Evolutionary conservation across 495 filamentous ascomycete species (phyloP), one percentile per base, ranked within the genome.

Genomic region (Aspergillus saccharolyticus): DNA sequence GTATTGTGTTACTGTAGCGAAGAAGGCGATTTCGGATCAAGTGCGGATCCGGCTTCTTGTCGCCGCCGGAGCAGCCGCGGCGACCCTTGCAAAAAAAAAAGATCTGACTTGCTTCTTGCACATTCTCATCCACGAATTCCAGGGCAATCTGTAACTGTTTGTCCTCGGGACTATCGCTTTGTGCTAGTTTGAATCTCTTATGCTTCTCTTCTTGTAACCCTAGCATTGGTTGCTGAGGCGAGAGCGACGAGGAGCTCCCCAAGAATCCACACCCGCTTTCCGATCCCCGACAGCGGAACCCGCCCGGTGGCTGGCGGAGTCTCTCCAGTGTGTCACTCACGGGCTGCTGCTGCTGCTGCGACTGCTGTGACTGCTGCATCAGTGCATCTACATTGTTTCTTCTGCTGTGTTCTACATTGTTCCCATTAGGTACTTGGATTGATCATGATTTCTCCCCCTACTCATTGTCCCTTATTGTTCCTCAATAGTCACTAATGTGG

Each of bases 21-120:
- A 39, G 33, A 12, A 39, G 33, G 33, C 22, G 46, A 49, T 63
- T 57, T 68, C 65, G 63, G 59, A 59, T 58, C 61, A 63, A 61
- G 46, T 57, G 52, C 60, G 56, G 42, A 60, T 58, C 62, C 65
- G 65, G 56, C 21, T 57, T 59, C 63, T 68, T 63, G 61, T 67
- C 65, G 58, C 59, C 42, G 46, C 33, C 33, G 33, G 33, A 39
- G 48, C 61, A 63, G 54, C 59, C 56, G 51, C 58, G 50, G 56
- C 24, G 57, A 57, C 57, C 52, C 54, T 59, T 52, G 49, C 50
- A 44, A 54, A 55, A 59, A 44, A 63, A 63, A 63, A 58, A 28
- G 48, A 56, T 56, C 54, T 51, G 51, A 30, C 47, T 18, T n/a
- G 47, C 21, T 24, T 55, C 44, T 52, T 42, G 42, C 56, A 60